These are phyloP conservation scores for Chytriomyces sp. DNA, from an alignment of 192 early-diverging fungal genomes.

Conservation along the genomic window DNA sequence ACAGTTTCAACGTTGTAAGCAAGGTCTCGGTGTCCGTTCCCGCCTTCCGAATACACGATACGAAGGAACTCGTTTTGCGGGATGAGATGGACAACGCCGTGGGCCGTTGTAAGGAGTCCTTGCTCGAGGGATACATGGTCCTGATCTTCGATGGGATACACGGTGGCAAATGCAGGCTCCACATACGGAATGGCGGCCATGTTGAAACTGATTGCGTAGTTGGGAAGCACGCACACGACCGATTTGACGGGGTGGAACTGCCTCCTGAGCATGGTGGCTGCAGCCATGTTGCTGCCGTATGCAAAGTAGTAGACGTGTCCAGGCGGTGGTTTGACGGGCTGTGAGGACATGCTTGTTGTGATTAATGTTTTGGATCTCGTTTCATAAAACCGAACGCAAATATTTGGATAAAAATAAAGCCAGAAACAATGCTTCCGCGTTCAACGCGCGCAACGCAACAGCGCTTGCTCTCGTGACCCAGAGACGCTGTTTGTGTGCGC, in stretches of 20 bases:
- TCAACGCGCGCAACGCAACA: too few species aligned
- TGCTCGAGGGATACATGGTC: background rate
- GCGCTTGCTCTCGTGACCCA: too few species aligned
- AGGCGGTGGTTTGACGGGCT: too few species aligned
- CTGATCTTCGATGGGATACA: background rate
- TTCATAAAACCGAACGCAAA: too few species aligned
- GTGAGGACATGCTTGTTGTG: too few species aligned
- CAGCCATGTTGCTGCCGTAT: slow-evolving; percentile 24
- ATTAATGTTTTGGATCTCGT: too few species aligned
- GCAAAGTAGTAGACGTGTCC: slow-evolving; percentile 20
- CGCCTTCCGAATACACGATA: slow-evolving; percentile 7
- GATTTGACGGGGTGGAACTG: slow-evolving; percentile 16
- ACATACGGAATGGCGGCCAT: slow-evolving; percentile 12
- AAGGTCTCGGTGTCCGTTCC: slow-evolving; percentile 6
- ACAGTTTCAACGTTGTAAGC: slow-evolving; percentile 1
- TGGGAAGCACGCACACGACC: background rate
- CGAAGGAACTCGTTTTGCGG: slow-evolving; percentile 6
- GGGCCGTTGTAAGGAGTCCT: background rate
- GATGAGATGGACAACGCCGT: slow-evolving; percentile 19
- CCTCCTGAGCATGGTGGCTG: slow-evolving; percentile 4
- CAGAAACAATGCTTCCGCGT: too few species aligned
- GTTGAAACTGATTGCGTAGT: background rate
- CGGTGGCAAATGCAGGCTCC: slow-evolving; percentile 23
- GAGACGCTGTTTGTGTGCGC: too few species aligned
- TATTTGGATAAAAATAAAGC: too few species aligned